Base-by-base conservation (phyloP, 2,329 filamentous ascomycete species). In the Aspergillus bombycis region DNA sequence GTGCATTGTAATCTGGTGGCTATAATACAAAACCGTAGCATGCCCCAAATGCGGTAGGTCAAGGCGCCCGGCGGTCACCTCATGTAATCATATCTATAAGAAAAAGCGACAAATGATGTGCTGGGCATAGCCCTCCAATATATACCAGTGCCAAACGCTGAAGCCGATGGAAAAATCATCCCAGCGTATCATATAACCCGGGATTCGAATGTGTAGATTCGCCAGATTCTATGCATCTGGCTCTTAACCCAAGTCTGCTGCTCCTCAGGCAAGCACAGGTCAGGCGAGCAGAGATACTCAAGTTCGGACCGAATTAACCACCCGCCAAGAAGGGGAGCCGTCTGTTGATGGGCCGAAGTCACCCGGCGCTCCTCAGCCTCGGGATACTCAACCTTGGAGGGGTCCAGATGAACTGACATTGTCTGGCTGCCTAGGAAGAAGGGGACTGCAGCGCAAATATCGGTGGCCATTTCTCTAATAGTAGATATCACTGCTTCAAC, bases 401-500 rank as follows among this genome's bases (percentile, higher is more conserved):
- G 56, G 19, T 66, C 70, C 63, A 74, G 65, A n/a, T 62, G 64
- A 4, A 70, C 65, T 0, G 71, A 69, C 16, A 52, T 65, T 11
- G 64, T 62, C 62, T 74, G 72, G 46, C 64, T 71, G 0, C 72
- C 73, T 0, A 75, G 64, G 28, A 71, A 71, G 53, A 68, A 75
- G 0, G 73, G 73, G 7, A 74, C 67, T 11, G 68, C 67, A 16
- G 67, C 72, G 54, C 73, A 74, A 28, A 74, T 70, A 10, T 72
- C 73, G 16, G 68, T 65, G 1, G 70, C 72, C 9, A 74, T 60
- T 4, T 61, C 46, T 11, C 64, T 67, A 4, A 72, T 67, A 0
- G 58, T 65, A 10, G 50, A 11, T 3, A 57, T 36, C 0, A 65
- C 58, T 1, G 36, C 58, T 26, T 57, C 62, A 12, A 63, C 66